These are phyloP conservation scores for Alternaria tenuissima DNA, from an alignment of 2,329 filamentous ascomycete genomes.

Conservation along the genomic window DNA sequence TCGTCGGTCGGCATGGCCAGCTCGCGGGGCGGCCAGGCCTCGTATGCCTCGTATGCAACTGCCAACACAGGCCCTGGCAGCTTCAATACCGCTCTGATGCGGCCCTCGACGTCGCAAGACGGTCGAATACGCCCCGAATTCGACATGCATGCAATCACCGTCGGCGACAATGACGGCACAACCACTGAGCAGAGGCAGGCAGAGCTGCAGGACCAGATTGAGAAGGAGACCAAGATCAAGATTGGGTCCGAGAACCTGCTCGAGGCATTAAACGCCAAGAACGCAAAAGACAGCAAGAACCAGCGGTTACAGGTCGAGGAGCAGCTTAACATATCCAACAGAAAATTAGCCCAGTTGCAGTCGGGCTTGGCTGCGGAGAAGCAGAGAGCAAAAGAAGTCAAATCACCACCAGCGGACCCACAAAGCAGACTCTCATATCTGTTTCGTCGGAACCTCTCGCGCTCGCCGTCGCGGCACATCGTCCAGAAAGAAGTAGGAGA, in stretches of 20 bases:
- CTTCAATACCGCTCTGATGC: conserved; percentile 85
- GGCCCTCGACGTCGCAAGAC: conserved; percentile 70
- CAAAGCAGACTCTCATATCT: conserved; percentile 64
- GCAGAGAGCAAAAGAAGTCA: conserved; percentile 64
- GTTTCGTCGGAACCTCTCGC: conserved; percentile 64
- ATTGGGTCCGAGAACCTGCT: conserved; percentile 97
- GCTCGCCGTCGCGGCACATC: conserved; percentile 59
- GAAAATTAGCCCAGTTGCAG: conserved; percentile 68
- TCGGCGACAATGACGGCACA: conserved; percentile 68
- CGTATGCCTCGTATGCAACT: conserved; percentile 71
- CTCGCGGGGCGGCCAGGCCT: conserved; percentile 68
- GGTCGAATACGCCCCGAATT: conserved; percentile 66
- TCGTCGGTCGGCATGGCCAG: conserved; percentile 65
- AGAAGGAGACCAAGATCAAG: conserved; percentile 97
- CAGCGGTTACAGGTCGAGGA: conserved; percentile 68
- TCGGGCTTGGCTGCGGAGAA: conserved; percentile 68
- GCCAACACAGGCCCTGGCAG: conserved; percentile 74
- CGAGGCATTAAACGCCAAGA: conserved; percentile 92
- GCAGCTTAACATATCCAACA: conserved; percentile 88
- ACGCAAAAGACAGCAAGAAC: conserved; percentile 90
- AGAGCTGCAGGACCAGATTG: conserved; percentile 81
- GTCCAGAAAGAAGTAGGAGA: conserved; percentile 68
- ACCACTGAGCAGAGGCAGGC: conserved; percentile 77
- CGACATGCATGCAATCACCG: conserved; percentile 59
- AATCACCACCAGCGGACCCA: conserved; percentile 56